Evolutionary conservation across 768 basidiomycete species (phyloP).

Genomic region (Boletellus sp.): DNA sequence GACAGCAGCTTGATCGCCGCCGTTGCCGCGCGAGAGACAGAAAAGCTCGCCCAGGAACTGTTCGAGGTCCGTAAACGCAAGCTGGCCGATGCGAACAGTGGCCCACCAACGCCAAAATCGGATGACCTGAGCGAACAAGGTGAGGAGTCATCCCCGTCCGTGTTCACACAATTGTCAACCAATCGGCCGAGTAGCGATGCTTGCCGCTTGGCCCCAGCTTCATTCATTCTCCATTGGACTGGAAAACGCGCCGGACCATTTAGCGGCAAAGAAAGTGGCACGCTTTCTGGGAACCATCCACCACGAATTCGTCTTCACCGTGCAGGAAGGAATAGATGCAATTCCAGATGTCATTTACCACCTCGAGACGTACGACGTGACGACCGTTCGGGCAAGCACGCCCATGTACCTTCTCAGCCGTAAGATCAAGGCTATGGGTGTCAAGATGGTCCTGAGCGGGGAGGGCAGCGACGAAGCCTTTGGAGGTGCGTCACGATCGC

Average conservation of each 20-base stretch:
- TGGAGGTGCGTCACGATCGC: slow-evolving; percentile 57
- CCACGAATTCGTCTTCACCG: slow-evolving; percentile 97
- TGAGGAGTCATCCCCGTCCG: slow-evolving; percentile 25
- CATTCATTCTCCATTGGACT: slow-evolving; percentile 98
- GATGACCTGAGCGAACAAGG: slow-evolving; percentile 52
- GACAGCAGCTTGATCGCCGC: slow-evolving; percentile 96
- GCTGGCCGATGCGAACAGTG: slow-evolving; percentile 49
- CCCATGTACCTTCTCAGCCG: slow-evolving; percentile 98
- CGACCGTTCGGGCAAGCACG: slow-evolving; percentile 94
- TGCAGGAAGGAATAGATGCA: slow-evolving; percentile 96
- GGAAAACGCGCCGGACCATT: slow-evolving; percentile 89
- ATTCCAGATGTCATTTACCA: slow-evolving; percentile 97
- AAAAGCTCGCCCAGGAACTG: slow-evolving; percentile 81
- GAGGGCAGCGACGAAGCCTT: slow-evolving; percentile 98
- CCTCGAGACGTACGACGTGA: slow-evolving; percentile 98
- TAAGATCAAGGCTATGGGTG: slow-evolving; percentile 99
- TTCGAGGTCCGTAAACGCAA: slow-evolving; percentile 64
- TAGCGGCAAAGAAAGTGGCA: slow-evolving; percentile 92
- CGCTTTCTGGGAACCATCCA: slow-evolving; percentile 92
- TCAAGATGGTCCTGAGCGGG: slow-evolving; percentile 98
- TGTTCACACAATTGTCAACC: neutral
- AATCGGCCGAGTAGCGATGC: slow-evolving; percentile 45
- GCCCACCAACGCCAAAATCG: slow-evolving; percentile 51
- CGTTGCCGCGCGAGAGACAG: slow-evolving; percentile 92
- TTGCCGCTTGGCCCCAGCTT: slow-evolving; percentile 90